Evolutionary conservation across 495 filamentous ascomycete species (phyloP).

Genomic region (Copromyces sp.): DNA sequence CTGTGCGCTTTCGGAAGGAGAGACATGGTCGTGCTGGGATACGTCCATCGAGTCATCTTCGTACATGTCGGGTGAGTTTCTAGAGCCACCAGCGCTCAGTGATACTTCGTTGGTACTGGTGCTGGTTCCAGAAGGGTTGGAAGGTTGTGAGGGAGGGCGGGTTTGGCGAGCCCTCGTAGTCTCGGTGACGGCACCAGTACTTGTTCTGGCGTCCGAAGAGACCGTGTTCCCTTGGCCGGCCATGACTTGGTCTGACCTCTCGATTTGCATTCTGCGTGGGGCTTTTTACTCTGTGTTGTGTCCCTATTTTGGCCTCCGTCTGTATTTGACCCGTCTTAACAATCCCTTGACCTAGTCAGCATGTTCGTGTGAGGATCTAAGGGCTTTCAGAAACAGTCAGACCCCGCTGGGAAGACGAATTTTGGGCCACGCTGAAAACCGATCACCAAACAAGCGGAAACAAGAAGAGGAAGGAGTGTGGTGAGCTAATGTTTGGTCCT

Average conservation of each 20-base stretch:
- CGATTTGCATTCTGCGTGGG: neutral
- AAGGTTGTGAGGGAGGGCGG: constrained; percentile 16
- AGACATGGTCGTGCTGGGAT: constrained; percentile 22
- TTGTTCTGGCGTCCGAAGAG: constrained; percentile 4
- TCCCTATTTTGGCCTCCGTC: neutral
- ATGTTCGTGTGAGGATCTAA: neutral
- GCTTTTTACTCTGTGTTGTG: neutral
- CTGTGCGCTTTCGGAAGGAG: constrained; percentile 21
- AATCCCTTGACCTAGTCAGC: neutral
- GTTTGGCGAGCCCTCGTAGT: constrained; percentile 9
- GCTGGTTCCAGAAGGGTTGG: constrained; percentile 12
- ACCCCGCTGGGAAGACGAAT: neutral
- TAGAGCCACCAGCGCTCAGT: constrained; percentile 5
- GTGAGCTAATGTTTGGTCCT: neutral
- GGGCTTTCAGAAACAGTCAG: neutral
- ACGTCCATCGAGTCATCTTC: constrained; percentile 26
- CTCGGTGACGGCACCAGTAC: neutral
- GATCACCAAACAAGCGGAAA: neutral
- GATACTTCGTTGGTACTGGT: constrained; percentile 10
- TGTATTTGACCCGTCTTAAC: neutral
- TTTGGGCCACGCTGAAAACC: neutral
- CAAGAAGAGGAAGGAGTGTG: neutral
- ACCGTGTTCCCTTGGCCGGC: neutral
- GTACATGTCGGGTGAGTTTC: constrained; percentile 22
- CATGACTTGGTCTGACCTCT: neutral